phyloP scores from a whole-genome alignment of 225 moss, liverwort and hornwort species.

The Lunularia cruciata region DNA sequence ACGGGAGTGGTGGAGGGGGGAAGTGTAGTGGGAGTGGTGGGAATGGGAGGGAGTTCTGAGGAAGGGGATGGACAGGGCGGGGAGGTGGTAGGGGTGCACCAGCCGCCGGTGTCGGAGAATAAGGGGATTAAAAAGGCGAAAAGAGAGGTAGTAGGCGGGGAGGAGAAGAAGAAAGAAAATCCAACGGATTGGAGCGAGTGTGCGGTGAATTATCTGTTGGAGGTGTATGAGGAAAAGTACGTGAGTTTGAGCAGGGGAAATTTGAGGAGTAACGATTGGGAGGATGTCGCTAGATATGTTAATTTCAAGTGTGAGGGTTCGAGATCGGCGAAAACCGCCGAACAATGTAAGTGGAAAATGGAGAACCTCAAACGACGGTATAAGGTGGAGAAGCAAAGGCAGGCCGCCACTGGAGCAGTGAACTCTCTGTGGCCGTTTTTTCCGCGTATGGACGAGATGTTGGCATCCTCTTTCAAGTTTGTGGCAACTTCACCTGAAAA shows the following conservation, averaged over 20 bases:
- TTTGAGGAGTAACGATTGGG: constrained; percentile 84
- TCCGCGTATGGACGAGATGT: constrained; percentile 56
- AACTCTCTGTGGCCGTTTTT: constrained; percentile 56
- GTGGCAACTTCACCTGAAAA: constrained; percentile 53
- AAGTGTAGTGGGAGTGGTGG: constrained; percentile 26
- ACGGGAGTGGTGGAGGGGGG: constrained; percentile 21
- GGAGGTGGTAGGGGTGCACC: constrained; percentile 26
- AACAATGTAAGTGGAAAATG: constrained; percentile 98
- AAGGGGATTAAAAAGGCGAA: constrained; percentile 53
- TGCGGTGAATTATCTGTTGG: constrained; percentile 81
- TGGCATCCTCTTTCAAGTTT: constrained; percentile 48
- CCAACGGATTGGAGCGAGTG: constrained; percentile 84
- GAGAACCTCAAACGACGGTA: constrained; percentile 92
- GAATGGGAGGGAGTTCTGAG: constrained; percentile 26
- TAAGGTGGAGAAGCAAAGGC: constrained; percentile 69
- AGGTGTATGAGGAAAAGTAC: constrained; percentile 93
- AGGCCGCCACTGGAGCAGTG: constrained; percentile 51
- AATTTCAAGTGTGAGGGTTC: constrained; percentile 75
- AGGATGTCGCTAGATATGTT: constrained; percentile 86
- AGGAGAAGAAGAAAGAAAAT: constrained; percentile 59
- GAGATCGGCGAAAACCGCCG: constrained; percentile 85
- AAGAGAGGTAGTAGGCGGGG: constrained; percentile 41
- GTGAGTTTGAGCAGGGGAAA: constrained; percentile 80
- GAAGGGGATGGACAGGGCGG: constrained; percentile 34
- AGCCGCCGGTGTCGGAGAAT: constrained; percentile 36